Conservation (phyloP, 768 basidiomycete genomes). For the Termitomyces sp. region DNA sequence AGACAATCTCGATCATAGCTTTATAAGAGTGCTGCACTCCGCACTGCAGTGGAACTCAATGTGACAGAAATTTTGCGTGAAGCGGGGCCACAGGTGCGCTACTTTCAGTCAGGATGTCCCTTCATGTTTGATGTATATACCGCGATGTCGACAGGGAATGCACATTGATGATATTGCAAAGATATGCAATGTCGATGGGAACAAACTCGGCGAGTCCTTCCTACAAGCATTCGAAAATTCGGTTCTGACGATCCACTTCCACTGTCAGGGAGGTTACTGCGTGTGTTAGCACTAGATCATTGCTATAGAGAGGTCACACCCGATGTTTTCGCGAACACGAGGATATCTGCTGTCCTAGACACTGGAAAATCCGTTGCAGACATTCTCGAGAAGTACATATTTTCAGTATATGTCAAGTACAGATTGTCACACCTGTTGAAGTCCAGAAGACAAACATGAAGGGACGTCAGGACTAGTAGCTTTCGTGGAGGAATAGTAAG, state of each 20-base stretch:
- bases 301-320: conserved; percentile 31
- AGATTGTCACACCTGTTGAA: background rate
- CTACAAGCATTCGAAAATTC: background rate
- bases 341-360: conserved; percentile 26
- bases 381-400: conserved; percentile 13
- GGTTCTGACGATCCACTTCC: background rate
- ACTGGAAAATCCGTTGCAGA: conserved; percentile 23
- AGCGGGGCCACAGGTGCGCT: no score
- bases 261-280: conserved; percentile 17
- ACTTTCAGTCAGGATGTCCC: no score
- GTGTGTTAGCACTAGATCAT: conserved; percentile 27
- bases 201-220: conserved; percentile 25
- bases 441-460: no score
- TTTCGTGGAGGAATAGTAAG: conserved; percentile 19
- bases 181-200: conserved; percentile 22
- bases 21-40: conserved; percentile 19
- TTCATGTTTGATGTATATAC: background rate
- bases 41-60: conserved; percentile 17
- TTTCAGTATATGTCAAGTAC: background rate
- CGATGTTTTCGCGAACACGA: conserved; percentile 30
- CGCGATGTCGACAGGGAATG: conserved; percentile 8
- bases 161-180: conserved; percentile 33
- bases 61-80: no score
- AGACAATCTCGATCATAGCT: background rate
- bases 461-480: no score